A percentile compares a stretch with the other conserved stretches of the same genome.
phyloP scores from a whole-genome alignment of 129 eudicot species.

The Flaveria linearis region DNA sequence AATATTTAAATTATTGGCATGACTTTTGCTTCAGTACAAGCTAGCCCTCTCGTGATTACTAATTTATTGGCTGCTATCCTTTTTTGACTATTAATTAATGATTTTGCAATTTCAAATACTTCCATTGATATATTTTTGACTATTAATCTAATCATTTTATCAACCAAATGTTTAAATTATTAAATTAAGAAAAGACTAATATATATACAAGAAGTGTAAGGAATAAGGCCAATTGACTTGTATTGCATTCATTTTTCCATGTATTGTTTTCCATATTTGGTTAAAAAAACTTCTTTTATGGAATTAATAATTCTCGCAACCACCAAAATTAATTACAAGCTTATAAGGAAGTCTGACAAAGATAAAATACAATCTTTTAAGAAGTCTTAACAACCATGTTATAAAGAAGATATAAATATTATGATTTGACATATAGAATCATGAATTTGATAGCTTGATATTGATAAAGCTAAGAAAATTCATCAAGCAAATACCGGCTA shows the following conservation, averaged over 20 bases:
- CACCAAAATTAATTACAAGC: conserved; percentile 19
- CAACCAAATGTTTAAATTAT: not conserved
- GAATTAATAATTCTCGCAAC: conserved; percentile 21
- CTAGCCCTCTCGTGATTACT: not conserved
- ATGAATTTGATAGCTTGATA: no score
- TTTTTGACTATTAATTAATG: not conserved
- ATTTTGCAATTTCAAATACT: no score
- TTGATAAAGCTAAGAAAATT: no score
- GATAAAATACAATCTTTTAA: not conserved
- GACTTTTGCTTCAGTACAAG: not conserved
- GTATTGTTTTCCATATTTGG: not conserved
- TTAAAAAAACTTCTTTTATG: no score
- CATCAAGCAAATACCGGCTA: no score
- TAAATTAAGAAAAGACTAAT: not conserved
- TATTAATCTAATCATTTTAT: not conserved
- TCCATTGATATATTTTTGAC: no score
- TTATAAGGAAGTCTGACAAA: not conserved
- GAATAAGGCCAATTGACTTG: not conserved
- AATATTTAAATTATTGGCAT: not conserved
- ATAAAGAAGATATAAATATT: not conserved
- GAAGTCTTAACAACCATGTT: not conserved
- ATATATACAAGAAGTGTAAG: not conserved
- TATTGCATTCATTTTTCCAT: conserved; percentile 8
- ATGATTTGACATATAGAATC: not conserved
- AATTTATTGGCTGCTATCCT: not conserved